Conservation (phyloP, 345 rosid genomes). For the Linum tenue region DNA sequence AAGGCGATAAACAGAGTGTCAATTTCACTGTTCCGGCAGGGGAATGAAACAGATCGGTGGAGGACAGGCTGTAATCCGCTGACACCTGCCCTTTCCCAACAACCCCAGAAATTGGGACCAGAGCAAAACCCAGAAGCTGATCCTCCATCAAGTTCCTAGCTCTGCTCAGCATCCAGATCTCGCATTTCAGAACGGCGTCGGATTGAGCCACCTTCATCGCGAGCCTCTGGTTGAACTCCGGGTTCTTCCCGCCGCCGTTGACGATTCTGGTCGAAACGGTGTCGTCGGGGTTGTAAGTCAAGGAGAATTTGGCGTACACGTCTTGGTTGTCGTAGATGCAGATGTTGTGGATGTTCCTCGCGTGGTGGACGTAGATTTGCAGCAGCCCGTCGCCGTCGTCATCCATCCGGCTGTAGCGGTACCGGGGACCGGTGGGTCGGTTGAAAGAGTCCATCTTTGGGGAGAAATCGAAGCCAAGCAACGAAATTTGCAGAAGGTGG, state of each 20-base stretch:
- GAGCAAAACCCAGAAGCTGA: constrained; percentile 79
- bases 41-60: constrained; percentile 90
- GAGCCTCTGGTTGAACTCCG: constrained; percentile 64
- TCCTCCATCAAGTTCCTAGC: constrained; percentile 82
- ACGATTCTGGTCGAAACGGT: constrained; percentile 65
- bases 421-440: constrained; percentile 36
- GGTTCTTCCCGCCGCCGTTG: constrained; percentile 85
- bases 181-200: constrained; percentile 85
- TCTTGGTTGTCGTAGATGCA: constrained; percentile 96
- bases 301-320: constrained; percentile 89
- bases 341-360: constrained; percentile 93
- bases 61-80: constrained; percentile 64
- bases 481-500: constrained; percentile 27
- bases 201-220: constrained; percentile 43
- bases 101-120: constrained; percentile 66
- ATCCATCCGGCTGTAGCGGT: constrained; percentile 27
- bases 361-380: constrained; percentile 72
- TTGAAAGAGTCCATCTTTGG: constrained; percentile 48
- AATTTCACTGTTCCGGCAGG: constrained; percentile 82
- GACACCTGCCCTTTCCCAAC: constrained; percentile 62
- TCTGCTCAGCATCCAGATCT: constrained; percentile 94
- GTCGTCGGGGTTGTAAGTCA: constrained; percentile 81
- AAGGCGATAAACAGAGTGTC: constrained; percentile 42
- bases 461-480: not conserved
- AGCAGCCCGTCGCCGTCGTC: constrained; percentile 45